Conservation (phyloP, 208 protist genomes). For the Leishmania amazonensis region DNA sequence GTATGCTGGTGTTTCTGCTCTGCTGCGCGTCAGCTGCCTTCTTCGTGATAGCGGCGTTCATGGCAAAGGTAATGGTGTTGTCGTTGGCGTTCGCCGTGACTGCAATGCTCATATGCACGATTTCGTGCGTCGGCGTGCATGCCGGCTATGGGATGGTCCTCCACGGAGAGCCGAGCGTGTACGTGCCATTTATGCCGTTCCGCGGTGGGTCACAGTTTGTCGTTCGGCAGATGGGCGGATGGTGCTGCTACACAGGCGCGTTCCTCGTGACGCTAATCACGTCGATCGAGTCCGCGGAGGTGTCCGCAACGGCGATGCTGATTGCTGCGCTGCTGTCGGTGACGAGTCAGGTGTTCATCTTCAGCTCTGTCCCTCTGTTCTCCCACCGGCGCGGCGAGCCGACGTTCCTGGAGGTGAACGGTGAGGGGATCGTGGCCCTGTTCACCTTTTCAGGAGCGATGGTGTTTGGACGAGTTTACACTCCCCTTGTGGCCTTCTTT, state of each 20-base stretch:
- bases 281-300: slow-evolving; percentile 45
- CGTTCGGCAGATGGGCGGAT: slow-evolving; percentile 59
- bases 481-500: slow-evolving; percentile 43
- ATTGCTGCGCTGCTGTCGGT: slow-evolving; percentile 61
- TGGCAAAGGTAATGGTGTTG: slow-evolving; percentile 36
- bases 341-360: slow-evolving; percentile 55
- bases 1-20: slow-evolving; percentile 68
- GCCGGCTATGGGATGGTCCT: slow-evolving; percentile 68
- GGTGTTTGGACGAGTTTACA: slow-evolving; percentile 63
- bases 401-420: slow-evolving; percentile 77
- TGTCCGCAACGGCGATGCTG: slow-evolving; percentile 40
- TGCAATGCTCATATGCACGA: slow-evolving; percentile 59
- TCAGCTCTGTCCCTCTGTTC: slow-evolving; percentile 72
- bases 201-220: slow-evolving; percentile 66
- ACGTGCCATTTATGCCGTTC: slow-evolving; percentile 80
- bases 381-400: slow-evolving; percentile 22
- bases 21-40: slow-evolving; percentile 55
- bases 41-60: slow-evolving; percentile 70
- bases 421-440: slow-evolving; percentile 75
- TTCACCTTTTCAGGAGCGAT: slow-evolving; percentile 61
- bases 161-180: slow-evolving; percentile 40
- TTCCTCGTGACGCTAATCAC: slow-evolving; percentile 68
- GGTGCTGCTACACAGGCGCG: slow-evolving; percentile 51
- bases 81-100: slow-evolving; percentile 51
- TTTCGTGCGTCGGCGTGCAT: slow-evolving; percentile 67